Evolutionary conservation across 2,329 filamentous ascomycete species (phyloP).

Genomic region (Raffaelea albimanens): DNA sequence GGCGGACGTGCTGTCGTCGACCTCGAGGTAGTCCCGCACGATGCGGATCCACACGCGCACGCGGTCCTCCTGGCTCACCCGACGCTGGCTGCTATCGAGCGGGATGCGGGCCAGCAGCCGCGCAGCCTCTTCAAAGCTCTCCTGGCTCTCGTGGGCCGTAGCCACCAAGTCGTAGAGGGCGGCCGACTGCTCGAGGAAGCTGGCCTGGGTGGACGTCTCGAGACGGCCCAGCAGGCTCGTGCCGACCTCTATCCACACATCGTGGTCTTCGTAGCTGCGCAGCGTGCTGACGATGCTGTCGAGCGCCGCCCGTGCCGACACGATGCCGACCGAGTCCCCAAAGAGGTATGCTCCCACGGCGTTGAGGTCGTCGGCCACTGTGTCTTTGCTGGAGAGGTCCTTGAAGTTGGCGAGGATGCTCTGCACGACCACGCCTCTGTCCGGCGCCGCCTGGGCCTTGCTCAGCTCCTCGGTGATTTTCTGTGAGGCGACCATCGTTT

Average conservation of each 20-base stretch:
- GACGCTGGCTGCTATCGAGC: conserved; percentile 79
- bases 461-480: conserved; percentile 14
- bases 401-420: conserved; percentile 15
- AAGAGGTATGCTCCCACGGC: conserved; percentile 16
- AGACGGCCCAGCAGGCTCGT: conserved; percentile 62
- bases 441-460: conserved; percentile 5
- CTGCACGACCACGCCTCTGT: conserved; percentile 13
- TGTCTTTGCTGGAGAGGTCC: conserved; percentile 12
- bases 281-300: conserved; percentile 36
- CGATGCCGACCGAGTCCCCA: conserved; percentile 15
- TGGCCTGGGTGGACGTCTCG: conserved; percentile 47
- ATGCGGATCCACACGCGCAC: conserved; percentile 87
- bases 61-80: conserved; percentile 72
- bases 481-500: conserved; percentile 1
- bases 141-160: conserved; percentile 69
- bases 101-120: conserved; percentile 73
- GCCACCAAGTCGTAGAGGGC: conserved; percentile 72
- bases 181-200: conserved; percentile 78
- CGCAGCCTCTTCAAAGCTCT: conserved; percentile 73
- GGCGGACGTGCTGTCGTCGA: conserved; percentile 78
- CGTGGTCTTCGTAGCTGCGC: conserved; percentile 46
- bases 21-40: conserved; percentile 86
- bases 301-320: conserved; percentile 19
- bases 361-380: conserved; percentile 15
- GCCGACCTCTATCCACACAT: conserved; percentile 67